A percentile compares a stretch with the other conserved stretches of the same genome.
phyloP scores from a whole-genome alignment of 2,329 filamentous ascomycete genomes.

The Cladosporium sp. region DNA sequence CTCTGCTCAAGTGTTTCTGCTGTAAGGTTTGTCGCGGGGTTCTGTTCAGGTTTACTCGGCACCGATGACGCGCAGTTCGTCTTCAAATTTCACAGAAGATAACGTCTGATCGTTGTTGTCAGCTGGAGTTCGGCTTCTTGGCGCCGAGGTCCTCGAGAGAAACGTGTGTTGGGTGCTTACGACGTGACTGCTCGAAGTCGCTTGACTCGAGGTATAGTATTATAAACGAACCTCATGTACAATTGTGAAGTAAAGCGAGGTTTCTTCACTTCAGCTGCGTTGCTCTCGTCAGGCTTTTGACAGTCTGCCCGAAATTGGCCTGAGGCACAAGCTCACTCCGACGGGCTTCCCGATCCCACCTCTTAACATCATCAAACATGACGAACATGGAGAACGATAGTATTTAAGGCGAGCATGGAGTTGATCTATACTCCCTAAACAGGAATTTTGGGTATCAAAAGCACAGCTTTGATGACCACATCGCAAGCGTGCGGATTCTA shows the following conservation, averaged over 20 bases:
- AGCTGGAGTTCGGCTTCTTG: constrained; percentile 1
- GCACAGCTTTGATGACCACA: too few relatives aligned
- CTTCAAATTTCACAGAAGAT: constrained; percentile 9
- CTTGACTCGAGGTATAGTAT: neutral
- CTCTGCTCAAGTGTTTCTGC: constrained; percentile 1
- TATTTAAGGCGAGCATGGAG: too few relatives aligned
- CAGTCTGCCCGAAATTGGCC: neutral
- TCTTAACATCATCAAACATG: too few relatives aligned
- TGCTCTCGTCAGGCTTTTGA: neutral
- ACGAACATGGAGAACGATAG: too few relatives aligned
- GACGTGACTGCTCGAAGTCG: too few relatives aligned
- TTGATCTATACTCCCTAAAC: too few relatives aligned
- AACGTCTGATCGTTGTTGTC: constrained; percentile 4
- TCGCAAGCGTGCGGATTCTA: too few relatives aligned
- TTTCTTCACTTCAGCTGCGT: too few relatives aligned
- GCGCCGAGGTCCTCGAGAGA: neutral
- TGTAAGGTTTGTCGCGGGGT: neutral
- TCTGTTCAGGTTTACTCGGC: neutral
- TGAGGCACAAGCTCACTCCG: neutral
- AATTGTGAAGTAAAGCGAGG: neutral
- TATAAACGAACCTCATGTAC: neutral
- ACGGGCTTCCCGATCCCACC: too few relatives aligned
- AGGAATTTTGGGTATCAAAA: too few relatives aligned
- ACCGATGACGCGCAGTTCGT: constrained; percentile 6
- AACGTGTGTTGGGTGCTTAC: neutral